Evolutionary conservation across 2,329 filamentous ascomycete species (phyloP), one percentile per base, ranked within the genome.

Genomic region (Colletotrichum musicola): DNA sequence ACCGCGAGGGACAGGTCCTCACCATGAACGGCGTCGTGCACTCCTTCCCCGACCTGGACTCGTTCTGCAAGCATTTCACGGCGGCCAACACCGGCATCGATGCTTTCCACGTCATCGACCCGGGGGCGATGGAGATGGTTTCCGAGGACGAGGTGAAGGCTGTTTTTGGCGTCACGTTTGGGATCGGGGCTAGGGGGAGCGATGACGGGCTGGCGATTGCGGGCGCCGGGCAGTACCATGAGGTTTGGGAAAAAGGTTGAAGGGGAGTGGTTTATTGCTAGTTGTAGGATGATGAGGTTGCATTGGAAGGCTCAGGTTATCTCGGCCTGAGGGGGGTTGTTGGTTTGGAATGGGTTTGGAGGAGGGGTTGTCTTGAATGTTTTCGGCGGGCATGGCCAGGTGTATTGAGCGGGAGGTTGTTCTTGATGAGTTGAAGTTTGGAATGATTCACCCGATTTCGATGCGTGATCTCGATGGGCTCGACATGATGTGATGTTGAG

Each of bases 71-170:
- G 13, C 49, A 69, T 42, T 69, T 69, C 16, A 44, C 22, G 47
- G 22, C 18, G 10, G 54, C 49, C 14, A 55, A 53, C n/a, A 40
- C 46, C 10, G 22, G 6, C 13, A 2, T 58, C 12, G 55, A 72
- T 16, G 12, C 64, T 7, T 46, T 63, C 12, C 68, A 71, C 49
- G 13, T 65, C 27, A 12, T 68, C 14, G 50, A 62, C 30, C 44
- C 64, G 0, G 68, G 64, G 0, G 64, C 64, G 18, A 51, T 71
- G 5, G 61, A 69, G 57, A 57, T 59, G 64, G 59, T 56, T 2
- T 38, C 50, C 53, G 57, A 60, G 38, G 69, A 69, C 57, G 69
- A 72, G 69, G 61, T 72, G 12, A 62, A 56, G 35, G 70, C 69
- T 27, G 38, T 71, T 9, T 69, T 71, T 27, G 60, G 35, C 0